These are phyloP conservation scores for Orbilia blumenaviensis DNA, from an alignment of 2,329 filamentous ascomycete species.

Conservation along the genomic window DNA sequence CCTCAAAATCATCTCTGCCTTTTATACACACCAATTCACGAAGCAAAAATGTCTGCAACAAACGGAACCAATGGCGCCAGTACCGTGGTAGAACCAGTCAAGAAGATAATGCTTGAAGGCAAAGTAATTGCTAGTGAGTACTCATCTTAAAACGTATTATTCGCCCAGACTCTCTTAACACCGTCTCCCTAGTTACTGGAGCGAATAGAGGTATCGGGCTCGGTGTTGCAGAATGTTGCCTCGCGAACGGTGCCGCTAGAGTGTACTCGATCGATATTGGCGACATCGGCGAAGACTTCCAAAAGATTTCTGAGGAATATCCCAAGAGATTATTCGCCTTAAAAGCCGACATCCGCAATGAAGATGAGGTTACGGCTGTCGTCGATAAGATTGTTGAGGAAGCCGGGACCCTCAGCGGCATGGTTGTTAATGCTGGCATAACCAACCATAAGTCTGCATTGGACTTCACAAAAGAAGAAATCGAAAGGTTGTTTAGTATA, in stretches of 20 bases:
- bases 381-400: conserved; percentile 62
- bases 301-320: conserved; percentile 61
- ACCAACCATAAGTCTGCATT: conserved; percentile 64
- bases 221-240: conserved; percentile 64
- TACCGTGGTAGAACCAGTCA: conserved; percentile 54
- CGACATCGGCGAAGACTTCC: conserved; percentile 60
- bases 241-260: conserved; percentile 62
- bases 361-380: conserved; percentile 62
- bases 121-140: conserved; percentile 60
- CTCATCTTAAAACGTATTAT: neutral
- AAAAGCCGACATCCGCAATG: conserved; percentile 64
- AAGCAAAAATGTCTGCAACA: conserved; percentile 38
- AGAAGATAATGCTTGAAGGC: conserved; percentile 58
- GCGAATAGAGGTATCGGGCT: conserved; percentile 64
- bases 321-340: conserved; percentile 63
- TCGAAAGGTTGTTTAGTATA: conserved; percentile 63
- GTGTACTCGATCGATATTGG: conserved; percentile 63
- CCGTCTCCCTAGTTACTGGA: conserved; percentile 60
- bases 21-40: neutral
- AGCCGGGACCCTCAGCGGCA: conserved; percentile 62
- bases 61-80: conserved; percentile 9
- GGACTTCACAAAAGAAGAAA: conserved; percentile 62
- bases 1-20: neutral
- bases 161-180: neutral
- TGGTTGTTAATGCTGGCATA: conserved; percentile 62